These are phyloP conservation scores for Rosa persica DNA, from an alignment of 306 rosid species.

Conservation along the genomic window DNA sequence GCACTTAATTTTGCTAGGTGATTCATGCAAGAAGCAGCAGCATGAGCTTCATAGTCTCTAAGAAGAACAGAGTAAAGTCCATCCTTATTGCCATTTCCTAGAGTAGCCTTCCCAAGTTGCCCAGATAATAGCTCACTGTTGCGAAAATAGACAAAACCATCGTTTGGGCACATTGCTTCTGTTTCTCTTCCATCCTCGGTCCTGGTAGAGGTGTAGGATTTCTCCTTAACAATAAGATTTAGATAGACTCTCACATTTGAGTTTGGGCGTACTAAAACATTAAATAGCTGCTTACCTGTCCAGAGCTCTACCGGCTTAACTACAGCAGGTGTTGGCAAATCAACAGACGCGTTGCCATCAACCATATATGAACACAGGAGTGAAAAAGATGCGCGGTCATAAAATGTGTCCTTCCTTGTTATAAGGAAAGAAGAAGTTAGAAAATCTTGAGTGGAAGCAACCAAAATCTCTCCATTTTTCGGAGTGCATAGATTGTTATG, in stretches of 20 bases:
- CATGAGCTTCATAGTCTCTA: slow-evolving; percentile 81
- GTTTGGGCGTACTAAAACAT: slow-evolving; percentile 73
- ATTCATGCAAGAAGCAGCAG: slow-evolving; percentile 95
- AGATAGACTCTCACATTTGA: slow-evolving; percentile 73
- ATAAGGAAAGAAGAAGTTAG: slow-evolving; percentile 89
- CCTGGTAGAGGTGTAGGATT: slow-evolving; percentile 53
- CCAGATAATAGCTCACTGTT: slow-evolving; percentile 94
- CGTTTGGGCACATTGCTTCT: slow-evolving; percentile 78
- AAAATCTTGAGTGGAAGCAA: slow-evolving; percentile 96
- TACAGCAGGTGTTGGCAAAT: slow-evolving; percentile 88
- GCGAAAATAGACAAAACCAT: slow-evolving; percentile 85
- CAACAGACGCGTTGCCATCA: slow-evolving; percentile 74
- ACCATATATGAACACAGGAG: slow-evolving; percentile 87
- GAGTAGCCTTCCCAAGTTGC: slow-evolving; percentile 90
- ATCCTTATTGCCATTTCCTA: slow-evolving; percentile 95
- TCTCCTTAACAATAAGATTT: slow-evolving; percentile 80
- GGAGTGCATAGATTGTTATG: slow-evolving; percentile 96
- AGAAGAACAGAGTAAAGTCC: slow-evolving; percentile 88
- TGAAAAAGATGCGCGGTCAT: slow-evolving; percentile 86
- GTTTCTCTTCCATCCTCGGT: slow-evolving; percentile 49
- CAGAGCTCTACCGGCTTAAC: slow-evolving; percentile 93
- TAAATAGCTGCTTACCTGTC: slow-evolving; percentile 94
- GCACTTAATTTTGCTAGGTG: slow-evolving; percentile 96
- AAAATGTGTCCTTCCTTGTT: slow-evolving; percentile 88
- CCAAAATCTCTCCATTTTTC: slow-evolving; percentile 92